phyloP scores from a whole-genome alignment of 805 yeast species.

The Spathaspora passalidarum region DNA sequence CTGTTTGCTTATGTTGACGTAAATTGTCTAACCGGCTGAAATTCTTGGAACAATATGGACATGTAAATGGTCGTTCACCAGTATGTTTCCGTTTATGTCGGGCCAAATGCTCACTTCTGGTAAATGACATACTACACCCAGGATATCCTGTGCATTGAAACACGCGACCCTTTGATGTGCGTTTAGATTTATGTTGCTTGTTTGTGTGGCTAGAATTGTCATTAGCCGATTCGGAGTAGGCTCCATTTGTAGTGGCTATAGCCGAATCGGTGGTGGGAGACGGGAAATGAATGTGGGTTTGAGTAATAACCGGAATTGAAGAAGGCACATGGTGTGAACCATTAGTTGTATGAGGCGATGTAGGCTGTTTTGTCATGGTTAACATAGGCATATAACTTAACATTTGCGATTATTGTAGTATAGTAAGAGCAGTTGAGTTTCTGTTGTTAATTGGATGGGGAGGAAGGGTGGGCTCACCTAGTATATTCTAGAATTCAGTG shows the following conservation, averaged over 20 bases:
- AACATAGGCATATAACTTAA: background rate
- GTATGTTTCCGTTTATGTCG: slow-evolving; percentile 92
- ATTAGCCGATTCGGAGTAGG: background rate
- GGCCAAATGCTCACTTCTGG: slow-evolving; percentile 88
- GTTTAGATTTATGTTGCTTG: slow-evolving; percentile 20
- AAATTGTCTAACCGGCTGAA: slow-evolving; percentile 85
- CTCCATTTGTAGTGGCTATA: background rate
- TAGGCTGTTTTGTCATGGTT: slow-evolving; percentile 3
- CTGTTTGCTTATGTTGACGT: slow-evolving; percentile 86
- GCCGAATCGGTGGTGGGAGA: background rate
- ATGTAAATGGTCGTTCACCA: slow-evolving; percentile 89
- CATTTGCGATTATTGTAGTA: too few relatives aligned
- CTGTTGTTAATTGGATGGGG: too few relatives aligned
- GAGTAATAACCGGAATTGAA: background rate
- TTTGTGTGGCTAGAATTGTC: slow-evolving; percentile 3
- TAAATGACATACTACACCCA: slow-evolving; percentile 84
- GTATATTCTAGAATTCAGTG: too few relatives aligned
- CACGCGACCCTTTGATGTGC: slow-evolving; percentile 53
- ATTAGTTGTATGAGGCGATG: slow-evolving; percentile 5
- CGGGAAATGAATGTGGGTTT: background rate
- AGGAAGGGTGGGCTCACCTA: too few relatives aligned
- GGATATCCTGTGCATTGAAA: slow-evolving; percentile 86
- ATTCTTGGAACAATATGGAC: slow-evolving; percentile 75
- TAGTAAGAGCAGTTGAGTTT: too few relatives aligned
- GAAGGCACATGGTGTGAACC: background rate